A percentile compares a stretch with the other conserved stretches of the same genome.
phyloP scores from a whole-genome alignment of 192 early-diverging fungal genomes.

The Dimargaris cristalligena region DNA sequence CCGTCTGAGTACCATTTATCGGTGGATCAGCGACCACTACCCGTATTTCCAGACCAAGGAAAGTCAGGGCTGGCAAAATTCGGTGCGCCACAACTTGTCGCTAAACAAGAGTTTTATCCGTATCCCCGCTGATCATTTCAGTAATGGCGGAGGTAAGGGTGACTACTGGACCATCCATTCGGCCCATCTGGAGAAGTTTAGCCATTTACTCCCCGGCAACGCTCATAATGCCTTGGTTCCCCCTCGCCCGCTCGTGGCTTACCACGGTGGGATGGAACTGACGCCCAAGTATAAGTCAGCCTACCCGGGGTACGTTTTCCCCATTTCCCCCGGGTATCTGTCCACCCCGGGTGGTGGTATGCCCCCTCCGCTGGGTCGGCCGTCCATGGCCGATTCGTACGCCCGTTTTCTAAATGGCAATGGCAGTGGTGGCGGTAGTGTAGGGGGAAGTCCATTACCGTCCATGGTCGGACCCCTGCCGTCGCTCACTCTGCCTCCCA shows the following conservation, averaged over 20 bases:
- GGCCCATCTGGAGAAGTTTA: conserved; percentile 3
- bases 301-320: neutral
- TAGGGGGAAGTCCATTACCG: too few relatives aligned
- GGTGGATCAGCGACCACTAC: conserved; percentile 9
- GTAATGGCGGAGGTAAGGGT: neutral
- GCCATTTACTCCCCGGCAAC: neutral
- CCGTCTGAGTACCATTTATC: conserved; percentile 9
- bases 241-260: too few relatives aligned
- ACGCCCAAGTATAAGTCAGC: too few relatives aligned
- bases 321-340: neutral
- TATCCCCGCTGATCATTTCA: conserved; percentile 4
- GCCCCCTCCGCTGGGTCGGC: too few relatives aligned
- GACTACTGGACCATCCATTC: conserved; percentile 10
- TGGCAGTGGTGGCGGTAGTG: too few relatives aligned
- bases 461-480: too few relatives aligned
- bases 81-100: conserved; percentile 12
- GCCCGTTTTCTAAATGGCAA: too few relatives aligned
- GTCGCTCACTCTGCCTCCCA: too few relatives aligned
- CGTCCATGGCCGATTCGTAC: too few relatives aligned
- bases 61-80: conserved; percentile 11
- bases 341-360: neutral
- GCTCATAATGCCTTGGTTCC: too few relatives aligned
- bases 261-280: too few relatives aligned
- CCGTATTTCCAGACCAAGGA: conserved; percentile 7
- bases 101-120: conserved; percentile 13